Conservation (phyloP, 2,329 filamentous ascomycete genomes). For the Endothia cerciana region DNA sequence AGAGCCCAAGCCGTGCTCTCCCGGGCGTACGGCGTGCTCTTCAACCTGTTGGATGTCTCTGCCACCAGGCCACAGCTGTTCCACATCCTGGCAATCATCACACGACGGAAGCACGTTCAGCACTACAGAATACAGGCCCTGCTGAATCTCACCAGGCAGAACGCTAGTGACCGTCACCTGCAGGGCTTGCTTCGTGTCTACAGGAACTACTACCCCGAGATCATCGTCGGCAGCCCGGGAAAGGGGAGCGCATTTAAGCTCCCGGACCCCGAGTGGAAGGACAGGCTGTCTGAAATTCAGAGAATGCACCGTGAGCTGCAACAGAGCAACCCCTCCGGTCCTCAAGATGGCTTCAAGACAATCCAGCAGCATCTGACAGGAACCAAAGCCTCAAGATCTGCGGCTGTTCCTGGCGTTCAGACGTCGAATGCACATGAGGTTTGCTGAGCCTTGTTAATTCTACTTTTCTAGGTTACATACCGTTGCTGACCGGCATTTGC, state of each 20-base stretch:
- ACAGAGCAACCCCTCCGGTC: slow-evolving; percentile 44
- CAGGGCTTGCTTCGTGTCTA: slow-evolving; percentile 78
- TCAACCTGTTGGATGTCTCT: slow-evolving; percentile 71
- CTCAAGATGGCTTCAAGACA: slow-evolving; percentile 65
- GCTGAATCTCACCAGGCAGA: slow-evolving; percentile 60
- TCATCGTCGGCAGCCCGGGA: slow-evolving; percentile 74
- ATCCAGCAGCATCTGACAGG: slow-evolving; percentile 53
- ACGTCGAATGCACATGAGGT: slow-evolving; percentile 75
- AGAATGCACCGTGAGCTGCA: slow-evolving; percentile 54
- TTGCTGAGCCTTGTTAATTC: not conserved
- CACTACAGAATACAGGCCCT: slow-evolving; percentile 81
- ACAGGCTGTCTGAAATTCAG: slow-evolving; percentile 69
- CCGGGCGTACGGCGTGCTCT: slow-evolving; percentile 74
- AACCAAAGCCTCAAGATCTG: slow-evolving; percentile 52
- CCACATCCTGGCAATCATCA: slow-evolving; percentile 78
- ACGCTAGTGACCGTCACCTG: slow-evolving; percentile 73
- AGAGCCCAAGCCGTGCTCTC: slow-evolving; percentile 58
- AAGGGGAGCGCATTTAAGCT: slow-evolving; percentile 66
- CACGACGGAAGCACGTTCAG: slow-evolving; percentile 79
- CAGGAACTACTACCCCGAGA: slow-evolving; percentile 90
- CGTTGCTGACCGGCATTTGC: not conserved
- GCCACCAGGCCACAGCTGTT: slow-evolving; percentile 63
- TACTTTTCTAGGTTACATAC: not conserved
- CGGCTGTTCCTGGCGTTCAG: slow-evolving; percentile 68
- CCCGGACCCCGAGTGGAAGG: slow-evolving; percentile 76